Evolutionary conservation across 208 protist species (phyloP).

Genomic region (Crithidia bombi): DNA sequence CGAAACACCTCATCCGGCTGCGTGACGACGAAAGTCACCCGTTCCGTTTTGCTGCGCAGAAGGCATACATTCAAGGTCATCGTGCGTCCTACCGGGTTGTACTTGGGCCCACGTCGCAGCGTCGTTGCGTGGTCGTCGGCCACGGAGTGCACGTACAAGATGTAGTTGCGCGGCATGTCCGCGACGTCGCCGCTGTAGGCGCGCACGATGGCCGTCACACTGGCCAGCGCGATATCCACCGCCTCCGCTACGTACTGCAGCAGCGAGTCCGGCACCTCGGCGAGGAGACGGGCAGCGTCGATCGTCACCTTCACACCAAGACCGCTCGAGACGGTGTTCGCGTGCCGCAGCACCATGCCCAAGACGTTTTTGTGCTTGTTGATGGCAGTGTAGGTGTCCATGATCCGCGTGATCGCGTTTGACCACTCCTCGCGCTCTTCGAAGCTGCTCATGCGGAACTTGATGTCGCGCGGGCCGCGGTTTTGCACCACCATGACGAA

Average conservation of each 20-base stretch:
- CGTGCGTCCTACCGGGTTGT: constrained; percentile 69
- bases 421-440: constrained; percentile 79
- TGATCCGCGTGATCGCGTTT: constrained; percentile 70
- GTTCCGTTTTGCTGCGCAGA: constrained; percentile 43
- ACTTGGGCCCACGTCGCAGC: constrained; percentile 39
- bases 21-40: constrained; percentile 66
- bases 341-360: constrained; percentile 51
- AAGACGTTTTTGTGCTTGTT: constrained; percentile 69
- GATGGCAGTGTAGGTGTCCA: constrained; percentile 62
- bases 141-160: constrained; percentile 46
- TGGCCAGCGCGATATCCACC: constrained; percentile 66
- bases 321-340: constrained; percentile 42
- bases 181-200: constrained; percentile 42
- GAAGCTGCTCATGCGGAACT: constrained; percentile 70
- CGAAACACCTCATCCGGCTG: constrained; percentile 58
- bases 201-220: constrained; percentile 56
- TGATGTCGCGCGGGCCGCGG: constrained; percentile 45
- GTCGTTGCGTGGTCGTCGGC: constrained; percentile 23
- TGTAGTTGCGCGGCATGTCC: constrained; percentile 57
- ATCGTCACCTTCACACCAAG: constrained; percentile 74
- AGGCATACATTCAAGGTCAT: constrained; percentile 68
- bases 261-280: constrained; percentile 65
- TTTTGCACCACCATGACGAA: constrained; percentile 74
- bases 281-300: constrained; percentile 48
- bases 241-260: constrained; percentile 85